Evolutionary conservation across 306 rosid species (phyloP), one percentile per base, ranked within the genome.

Genomic region (Elaeagnus macrophylla): DNA sequence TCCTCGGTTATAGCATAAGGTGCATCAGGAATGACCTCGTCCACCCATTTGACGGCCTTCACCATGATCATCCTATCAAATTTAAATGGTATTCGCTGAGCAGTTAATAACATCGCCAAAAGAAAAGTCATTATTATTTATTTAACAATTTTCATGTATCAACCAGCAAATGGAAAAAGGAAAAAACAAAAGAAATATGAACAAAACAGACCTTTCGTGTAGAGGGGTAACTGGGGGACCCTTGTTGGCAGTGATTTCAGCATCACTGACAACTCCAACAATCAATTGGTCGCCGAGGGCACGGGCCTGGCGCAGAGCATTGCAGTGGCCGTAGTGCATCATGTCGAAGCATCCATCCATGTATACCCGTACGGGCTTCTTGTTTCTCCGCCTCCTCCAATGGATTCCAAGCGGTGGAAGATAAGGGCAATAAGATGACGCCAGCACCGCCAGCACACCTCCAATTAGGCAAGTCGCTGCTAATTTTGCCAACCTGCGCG

Each of bases 311-410:
- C 84, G 84, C 57, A 79, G 81, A 48, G 84, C 84, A 50, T 79
- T 79, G 76, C 84, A 79, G 67, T 79, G 84, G 61, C 84, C 84
- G 71, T 79, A 79, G 73, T 79, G 84, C 84, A 79, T 79, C 84
- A 79, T 79, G 60, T 79, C 84, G 43, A 79, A 79, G 70, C 84
- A 79, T 16, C 84, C 84, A 47, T 79, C 84, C 84, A 79, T 79
- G 61, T 79, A 79, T 5, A 76, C 73, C 10, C 72, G 57, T 37
- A 89, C 79, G 67, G 86, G 75, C 77, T 85, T 51, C 72, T 77
- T 71, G 77, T 77, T 83, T 73, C 68, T 82, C 46, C 68, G 70
- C 67, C 44, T 46, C 49, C 57, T 25, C 69, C 69, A 69, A 64
- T 66, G 70, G 42, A 59, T 39, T n/a, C 65, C 64, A 8, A 41